Percentiles rank a stretch among this genome's conserved stretches.
Conservation (phyloP, 495 filamentous ascomycete genomes). For the Penicillium goetzii region DNA sequence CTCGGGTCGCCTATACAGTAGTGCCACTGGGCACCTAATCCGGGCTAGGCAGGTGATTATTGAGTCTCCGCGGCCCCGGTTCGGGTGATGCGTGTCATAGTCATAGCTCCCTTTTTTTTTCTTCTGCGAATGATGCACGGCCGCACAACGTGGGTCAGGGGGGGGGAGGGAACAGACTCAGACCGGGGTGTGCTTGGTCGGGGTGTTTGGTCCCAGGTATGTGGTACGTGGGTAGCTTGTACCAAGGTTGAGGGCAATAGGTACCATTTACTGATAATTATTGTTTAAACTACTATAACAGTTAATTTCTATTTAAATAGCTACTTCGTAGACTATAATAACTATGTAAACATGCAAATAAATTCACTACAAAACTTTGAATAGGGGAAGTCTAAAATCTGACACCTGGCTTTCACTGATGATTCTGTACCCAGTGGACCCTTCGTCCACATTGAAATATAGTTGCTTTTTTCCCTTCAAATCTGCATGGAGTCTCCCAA, state of each 20-base stretch:
- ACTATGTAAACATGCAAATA: too few relatives aligned
- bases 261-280: constrained; percentile 7
- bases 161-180: neutral
- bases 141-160: constrained; percentile 26
- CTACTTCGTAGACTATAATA: too few relatives aligned
- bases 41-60: constrained; percentile 11
- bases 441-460: neutral
- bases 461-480: constrained; percentile 7
- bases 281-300: neutral
- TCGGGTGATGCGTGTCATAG: constrained; percentile 23
- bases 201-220: constrained; percentile 21
- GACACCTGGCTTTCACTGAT: constrained; percentile 6
- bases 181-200: neutral
- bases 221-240: constrained; percentile 25
- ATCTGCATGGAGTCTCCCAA: neutral
- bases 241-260: constrained; percentile 10
- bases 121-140: neutral
- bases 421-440: neutral
- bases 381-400: neutral
- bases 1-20: constrained; percentile 4
- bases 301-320: neutral
- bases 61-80: constrained; percentile 11
- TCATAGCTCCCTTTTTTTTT: constrained; percentile 6
- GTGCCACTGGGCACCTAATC: constrained; percentile 3
- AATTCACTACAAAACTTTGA: too few relatives aligned